Base-by-base conservation (phyloP, 129 eudicot genomes). In the Helichrysum umbraculigerum region DNA sequence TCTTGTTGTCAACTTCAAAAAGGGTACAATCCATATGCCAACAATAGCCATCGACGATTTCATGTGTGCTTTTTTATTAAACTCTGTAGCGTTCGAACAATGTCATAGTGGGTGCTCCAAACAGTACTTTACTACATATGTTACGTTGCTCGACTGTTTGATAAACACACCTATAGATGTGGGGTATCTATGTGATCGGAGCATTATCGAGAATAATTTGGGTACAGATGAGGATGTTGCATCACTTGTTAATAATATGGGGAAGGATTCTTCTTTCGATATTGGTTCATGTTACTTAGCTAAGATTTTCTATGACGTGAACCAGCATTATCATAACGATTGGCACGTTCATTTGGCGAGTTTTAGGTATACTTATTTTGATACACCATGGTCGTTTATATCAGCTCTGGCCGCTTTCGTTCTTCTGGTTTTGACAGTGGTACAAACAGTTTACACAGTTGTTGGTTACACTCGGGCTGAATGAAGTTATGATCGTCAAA, bases 321-420 rank as follows among this genome's bases (percentile, higher is more conserved):
- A 90, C 34, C 32, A 70, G 9, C 80, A 90, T 67, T 84, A 88
- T 51, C 59, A 28, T 73, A 88, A 76, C 54, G 79, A 74, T 35
- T 90, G 90, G 96, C 91, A 90, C 41, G 88, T 92, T 1, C 81
- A 88, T 2, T 83, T 74, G 90, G 98, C 98, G 6, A 83, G 92
- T 56, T 88, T 92, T 33, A 80, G 51, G 82, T 90, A 83, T 66
- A 92, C 92, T 5, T 92, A 92, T 76, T 92, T 92, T 59, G 76
- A 28, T 21, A 84, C 96, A 1, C 96, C 96, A 1, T 90, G 96
- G 98, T 92, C 96, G 6, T 86, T 90, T 29, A 78, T 90, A 29
- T 88, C 96, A 3, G 92, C 91, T 0, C 4, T 90, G 65, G 98
- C 98, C 21, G 96, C 94, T 15, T 67, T 81, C 2, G 30, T 92